Evolutionary conservation across 768 basidiomycete genomes (phyloP).

Genomic region (Punctularia strigosozonata): DNA sequence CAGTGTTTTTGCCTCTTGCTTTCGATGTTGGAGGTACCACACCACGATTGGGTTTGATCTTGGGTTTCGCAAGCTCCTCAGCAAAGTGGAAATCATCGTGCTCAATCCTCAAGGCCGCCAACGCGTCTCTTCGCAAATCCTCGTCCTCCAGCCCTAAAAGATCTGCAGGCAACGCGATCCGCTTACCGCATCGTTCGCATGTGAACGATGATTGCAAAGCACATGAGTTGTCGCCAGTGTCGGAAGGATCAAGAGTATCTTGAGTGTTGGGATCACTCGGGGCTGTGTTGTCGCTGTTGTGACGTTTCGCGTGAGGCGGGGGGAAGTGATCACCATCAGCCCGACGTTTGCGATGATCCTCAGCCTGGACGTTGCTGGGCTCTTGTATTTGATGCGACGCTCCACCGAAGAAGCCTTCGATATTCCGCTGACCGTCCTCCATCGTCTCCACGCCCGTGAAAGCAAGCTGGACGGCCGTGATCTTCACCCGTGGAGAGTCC

Average conservation of each 20-base stretch:
- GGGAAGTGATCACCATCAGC: constrained; percentile 1
- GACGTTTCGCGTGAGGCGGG: no score
- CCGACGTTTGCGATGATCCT: constrained; percentile 6
- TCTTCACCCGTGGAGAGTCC: constrained; percentile 34
- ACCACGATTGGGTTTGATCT: constrained; percentile 11
- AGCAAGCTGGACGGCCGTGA: constrained; percentile 60
- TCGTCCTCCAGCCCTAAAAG: constrained; percentile 17
- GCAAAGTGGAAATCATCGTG: constrained; percentile 91
- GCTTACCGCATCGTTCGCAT: constrained; percentile 49
- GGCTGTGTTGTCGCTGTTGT: constrained; percentile 1
- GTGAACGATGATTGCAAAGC: no score
- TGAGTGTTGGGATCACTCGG: neutral
- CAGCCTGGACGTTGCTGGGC: constrained; percentile 23
- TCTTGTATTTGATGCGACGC: constrained; percentile 7
- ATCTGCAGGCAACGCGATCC: constrained; percentile 22
- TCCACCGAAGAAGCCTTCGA: constrained; percentile 69
- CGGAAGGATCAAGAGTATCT: constrained; percentile 1
- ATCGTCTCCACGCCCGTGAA: constrained; percentile 69
- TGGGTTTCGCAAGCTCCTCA: constrained; percentile 47
- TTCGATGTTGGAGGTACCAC: constrained; percentile 16
- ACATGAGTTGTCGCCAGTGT: no score
- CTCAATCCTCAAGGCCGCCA: constrained; percentile 44
- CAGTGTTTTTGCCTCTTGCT: constrained; percentile 10
- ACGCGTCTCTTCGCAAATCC: constrained; percentile 18
- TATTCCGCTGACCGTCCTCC: constrained; percentile 74